Evolutionary conservation across 2,329 filamentous ascomycete species (phyloP), one percentile per base, ranked within the genome.

Genomic region (Penicillium sp.): DNA sequence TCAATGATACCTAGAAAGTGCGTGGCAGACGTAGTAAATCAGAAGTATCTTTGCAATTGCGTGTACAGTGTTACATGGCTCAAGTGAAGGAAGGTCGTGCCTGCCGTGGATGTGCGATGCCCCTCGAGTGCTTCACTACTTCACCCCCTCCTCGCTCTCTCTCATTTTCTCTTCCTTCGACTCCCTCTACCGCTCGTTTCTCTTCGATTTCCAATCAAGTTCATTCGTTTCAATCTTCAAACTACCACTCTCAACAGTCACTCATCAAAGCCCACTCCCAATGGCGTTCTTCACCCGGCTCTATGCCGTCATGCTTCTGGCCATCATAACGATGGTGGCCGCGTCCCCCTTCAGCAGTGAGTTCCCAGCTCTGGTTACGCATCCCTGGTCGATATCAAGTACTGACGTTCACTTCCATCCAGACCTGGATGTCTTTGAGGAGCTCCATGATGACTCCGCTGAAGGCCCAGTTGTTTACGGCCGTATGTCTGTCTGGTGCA

Each of bases 241-340:
- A 16, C 14, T 5, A 38, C 45, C 28, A 27, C 34, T 22, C 3
- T 40, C 44, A 26, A 11, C 47, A 44, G 23, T 40, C 43, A 28
- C 29, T 3, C n/a, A 23, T 22, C 10, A 29, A 29, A 36, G 16
- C 34, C 27, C 28, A 10, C 42, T 32, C 44, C 24, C 44, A 20
- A 52, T 52, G 46, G n/a, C 31, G 7, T 42, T 34, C 29, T 55
- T 34, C 14, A 49, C 52, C 37, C 46, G 34, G 9, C 2, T 45
- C 20, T 38, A 58, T 45, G 29, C 50, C 14, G 24, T 56, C 13
- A 31, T 63, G 20, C 45, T 58, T 13, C 11, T 63, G 23, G 49
- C 54, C 47, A 36, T 59, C 31, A 51, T 57, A 51, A 40, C 57
- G n/a, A 38, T 62, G 37, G 50, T 50, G 27, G 35, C 44, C 44